Evolutionary conservation across 2,329 filamentous ascomycete genomes (phyloP).

Genomic region (Pyricularia sp.): DNA sequence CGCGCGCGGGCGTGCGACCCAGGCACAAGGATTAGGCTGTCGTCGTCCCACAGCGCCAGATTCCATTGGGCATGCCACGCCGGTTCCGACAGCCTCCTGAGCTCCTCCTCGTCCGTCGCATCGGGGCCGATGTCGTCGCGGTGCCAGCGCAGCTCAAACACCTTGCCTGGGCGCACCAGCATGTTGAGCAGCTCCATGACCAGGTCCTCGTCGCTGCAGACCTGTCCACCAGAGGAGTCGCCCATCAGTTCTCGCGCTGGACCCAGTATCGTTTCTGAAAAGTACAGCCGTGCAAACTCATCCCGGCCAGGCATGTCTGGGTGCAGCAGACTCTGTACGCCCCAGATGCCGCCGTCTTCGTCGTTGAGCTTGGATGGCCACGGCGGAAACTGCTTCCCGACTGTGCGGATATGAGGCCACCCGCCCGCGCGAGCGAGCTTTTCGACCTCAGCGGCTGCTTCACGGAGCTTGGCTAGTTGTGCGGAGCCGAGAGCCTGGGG

Average conservation of each 20-base stretch:
- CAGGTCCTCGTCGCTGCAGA: conserved; percentile 41
- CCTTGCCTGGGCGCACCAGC: conserved; percentile 56
- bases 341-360: conserved; percentile 61
- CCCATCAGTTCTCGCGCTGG: conserved; percentile 52
- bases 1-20: conserved; percentile 60
- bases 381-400: conserved; percentile 84
- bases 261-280: conserved; percentile 48
- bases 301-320: conserved; percentile 50
- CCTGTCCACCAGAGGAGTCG: conserved; percentile 21
- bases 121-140: conserved; percentile 66
- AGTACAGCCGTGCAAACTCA: conserved; percentile 58
- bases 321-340: conserved; percentile 74
- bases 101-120: conserved; percentile 54
- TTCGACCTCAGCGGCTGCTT: conserved; percentile 44
- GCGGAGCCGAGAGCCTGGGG: conserved; percentile 45
- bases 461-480: conserved; percentile 46
- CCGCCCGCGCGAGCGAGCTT: conserved; percentile 50
- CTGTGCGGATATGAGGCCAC: conserved; percentile 73
- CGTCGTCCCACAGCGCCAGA: conserved; percentile 64
- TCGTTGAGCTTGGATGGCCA: conserved; percentile 49
- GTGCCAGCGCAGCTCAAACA: conserved; percentile 74
- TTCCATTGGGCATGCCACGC: conserved; percentile 81
- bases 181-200: conserved; percentile 86
- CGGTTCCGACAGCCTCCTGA: conserved; percentile 41
- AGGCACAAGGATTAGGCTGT: conserved; percentile 61